phyloP scores from a whole-genome alignment of 1,284 basidiomycete species.

The Pseudozyma sp. region DNA sequence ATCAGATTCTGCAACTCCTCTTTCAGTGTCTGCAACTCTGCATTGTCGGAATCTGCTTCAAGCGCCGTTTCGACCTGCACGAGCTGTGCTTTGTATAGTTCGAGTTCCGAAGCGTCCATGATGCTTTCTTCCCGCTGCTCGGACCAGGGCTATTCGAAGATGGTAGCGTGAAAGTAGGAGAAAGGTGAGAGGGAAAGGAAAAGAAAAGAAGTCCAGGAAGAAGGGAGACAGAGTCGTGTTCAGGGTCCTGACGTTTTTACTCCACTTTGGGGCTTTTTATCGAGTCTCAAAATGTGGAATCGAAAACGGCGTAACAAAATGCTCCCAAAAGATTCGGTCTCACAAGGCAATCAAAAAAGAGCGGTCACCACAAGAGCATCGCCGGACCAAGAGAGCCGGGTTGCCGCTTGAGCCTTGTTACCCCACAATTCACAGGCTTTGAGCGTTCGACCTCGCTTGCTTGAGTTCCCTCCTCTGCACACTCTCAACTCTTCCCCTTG shows the following conservation, averaged over 20 bases:
- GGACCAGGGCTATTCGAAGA: background rate
- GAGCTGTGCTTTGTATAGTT: constrained; percentile 70
- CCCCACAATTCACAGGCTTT: too few relatives aligned
- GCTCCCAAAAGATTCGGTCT: too few relatives aligned
- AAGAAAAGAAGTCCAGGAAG: background rate
- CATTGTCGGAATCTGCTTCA: constrained; percentile 82
- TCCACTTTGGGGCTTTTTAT: background rate
- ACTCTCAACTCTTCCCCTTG: too few relatives aligned
- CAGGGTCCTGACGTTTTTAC: constrained; percentile 4
- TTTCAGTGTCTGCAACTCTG: constrained; percentile 78
- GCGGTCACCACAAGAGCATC: too few relatives aligned
- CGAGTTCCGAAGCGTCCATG: constrained; percentile 28
- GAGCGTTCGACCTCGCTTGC: too few relatives aligned
- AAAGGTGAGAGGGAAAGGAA: background rate
- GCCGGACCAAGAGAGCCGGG: too few relatives aligned
- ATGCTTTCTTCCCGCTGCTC: background rate
- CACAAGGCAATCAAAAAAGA: too few relatives aligned
- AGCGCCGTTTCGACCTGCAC: constrained; percentile 90
- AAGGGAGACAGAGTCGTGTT: background rate
- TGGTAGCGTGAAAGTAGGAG: background rate
- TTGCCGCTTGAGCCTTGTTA: too few relatives aligned
- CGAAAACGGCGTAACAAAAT: background rate
- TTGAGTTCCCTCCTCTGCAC: too few relatives aligned
- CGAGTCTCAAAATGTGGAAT: too few relatives aligned
- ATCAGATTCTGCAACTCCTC: constrained; percentile 91